phyloP scores from a whole-genome alignment of 176 grass and related monocot species.

The Raddia guianensis region DNA sequence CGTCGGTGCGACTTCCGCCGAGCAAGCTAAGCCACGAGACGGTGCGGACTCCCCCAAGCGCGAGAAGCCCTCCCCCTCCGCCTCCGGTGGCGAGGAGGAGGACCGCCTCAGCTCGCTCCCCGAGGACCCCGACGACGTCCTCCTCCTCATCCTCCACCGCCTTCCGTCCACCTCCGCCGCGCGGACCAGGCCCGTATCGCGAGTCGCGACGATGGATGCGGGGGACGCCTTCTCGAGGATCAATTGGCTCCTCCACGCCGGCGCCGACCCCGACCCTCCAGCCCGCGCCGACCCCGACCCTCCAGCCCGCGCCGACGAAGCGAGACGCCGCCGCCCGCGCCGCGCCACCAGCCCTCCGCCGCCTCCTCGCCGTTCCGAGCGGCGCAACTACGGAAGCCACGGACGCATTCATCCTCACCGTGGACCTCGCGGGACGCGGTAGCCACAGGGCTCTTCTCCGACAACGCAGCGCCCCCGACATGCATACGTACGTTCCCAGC shows the following conservation, averaged over 20 bases:
- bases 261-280: background rate
- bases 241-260: background rate
- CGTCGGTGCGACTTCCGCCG: background rate
- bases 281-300: background rate
- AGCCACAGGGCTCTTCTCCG: background rate
- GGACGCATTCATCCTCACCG: background rate
- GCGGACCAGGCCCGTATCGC: background rate
- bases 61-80: background rate
- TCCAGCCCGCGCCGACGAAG: background rate
- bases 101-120: background rate
- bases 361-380: background rate
- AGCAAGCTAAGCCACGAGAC: background rate
- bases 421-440: background rate
- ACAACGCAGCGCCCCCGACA: background rate
- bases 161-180: background rate
- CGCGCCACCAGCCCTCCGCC: background rate
- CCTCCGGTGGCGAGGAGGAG: too few species aligned
- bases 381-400: background rate
- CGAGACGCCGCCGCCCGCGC: background rate
- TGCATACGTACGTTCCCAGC: background rate
- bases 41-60: background rate
- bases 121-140: background rate
- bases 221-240: too few species aligned
- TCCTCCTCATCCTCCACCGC: background rate
- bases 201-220: background rate